Conservation (phyloP, 306 rosid species). For the Canavalia ensiformis region DNA sequence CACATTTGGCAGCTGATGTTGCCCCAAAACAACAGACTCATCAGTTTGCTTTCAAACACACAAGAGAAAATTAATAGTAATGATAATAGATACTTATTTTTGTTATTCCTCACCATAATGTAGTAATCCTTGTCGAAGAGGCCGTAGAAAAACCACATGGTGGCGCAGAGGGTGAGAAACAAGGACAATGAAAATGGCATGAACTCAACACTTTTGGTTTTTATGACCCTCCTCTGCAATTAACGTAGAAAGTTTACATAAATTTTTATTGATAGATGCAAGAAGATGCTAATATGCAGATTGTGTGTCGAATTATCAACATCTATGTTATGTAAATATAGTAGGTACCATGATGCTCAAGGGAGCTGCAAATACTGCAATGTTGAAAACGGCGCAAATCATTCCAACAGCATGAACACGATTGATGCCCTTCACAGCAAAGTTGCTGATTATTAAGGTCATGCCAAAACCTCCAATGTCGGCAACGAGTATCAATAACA, state of each 20-base stretch:
- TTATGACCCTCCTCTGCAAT: slow-evolving; percentile 74
- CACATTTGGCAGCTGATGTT: slow-evolving; percentile 69
- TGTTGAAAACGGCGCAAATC: slow-evolving; percentile 68
- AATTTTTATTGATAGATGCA: neutral
- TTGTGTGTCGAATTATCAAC: slow-evolving; percentile 17
- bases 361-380: slow-evolving; percentile 81
- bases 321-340: neutral
- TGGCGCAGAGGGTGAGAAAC: slow-evolving; percentile 66
- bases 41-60: slow-evolving; percentile 18
- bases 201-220: slow-evolving; percentile 71
- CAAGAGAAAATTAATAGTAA: neutral
- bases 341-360: slow-evolving; percentile 70
- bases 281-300: slow-evolving; percentile 24
- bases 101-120: slow-evolving; percentile 66
- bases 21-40: neutral
- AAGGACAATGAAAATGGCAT: slow-evolving; percentile 77
- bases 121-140: slow-evolving; percentile 61
- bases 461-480: slow-evolving; percentile 54
- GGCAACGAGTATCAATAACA: slow-evolving; percentile 52
- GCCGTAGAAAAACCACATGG: slow-evolving; percentile 80
- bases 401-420: slow-evolving; percentile 64
- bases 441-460: slow-evolving; percentile 46
- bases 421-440: slow-evolving; percentile 43
- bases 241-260: neutral
- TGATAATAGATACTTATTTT: neutral